Evolutionary conservation across 768 basidiomycete genomes (phyloP), one percentile per base, ranked within the genome.

Genomic region (Amanita rubescens): DNA sequence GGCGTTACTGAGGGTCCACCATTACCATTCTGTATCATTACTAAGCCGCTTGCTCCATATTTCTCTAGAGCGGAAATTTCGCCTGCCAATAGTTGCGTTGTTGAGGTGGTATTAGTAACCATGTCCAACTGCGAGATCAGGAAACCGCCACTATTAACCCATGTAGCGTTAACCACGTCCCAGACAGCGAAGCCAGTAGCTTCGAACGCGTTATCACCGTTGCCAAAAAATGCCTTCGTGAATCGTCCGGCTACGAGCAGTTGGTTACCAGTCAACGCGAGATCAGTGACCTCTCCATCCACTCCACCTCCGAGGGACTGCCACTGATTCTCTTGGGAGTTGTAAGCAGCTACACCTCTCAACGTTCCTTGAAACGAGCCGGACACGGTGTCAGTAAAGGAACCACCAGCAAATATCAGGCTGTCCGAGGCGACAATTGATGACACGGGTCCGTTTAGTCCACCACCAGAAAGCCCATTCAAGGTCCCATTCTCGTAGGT

Each of bases 331-430:
- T 72, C 73, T 49, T 69, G 61, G 10, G 91, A 70, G 58, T 93
- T 78, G 66, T 93, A 97, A 50, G 80, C 63, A 0, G 85, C 91
- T 30, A 95, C 67, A 33, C 82, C 78, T 41, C 67, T 67, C 33
- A 92, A 69, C 32, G 67, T 70, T 51, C 79, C 78, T 43, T 75
- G 69, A 2, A 73, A 76, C 0, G 84, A 80, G 14, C 75, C 69
- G 5, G 75, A 70, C 1, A 67, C 65, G 0, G 91, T 88, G 57
- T 88, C 84, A 0, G 75, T 77, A 72, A 99, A 99, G 0, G 82
- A 73, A 0, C 96, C 96, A n/a, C 92, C 95, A 37, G 94, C 82
- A 64, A 78, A 96, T 10, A 98, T 67, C 17, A 72, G 72, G 60
- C 87, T 76, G 10, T 79, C 82, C 51, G 75, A 69, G 30, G 87